Conservation (phyloP, 495 filamentous ascomycete genomes). For the Schizothecium vesticola region DNA sequence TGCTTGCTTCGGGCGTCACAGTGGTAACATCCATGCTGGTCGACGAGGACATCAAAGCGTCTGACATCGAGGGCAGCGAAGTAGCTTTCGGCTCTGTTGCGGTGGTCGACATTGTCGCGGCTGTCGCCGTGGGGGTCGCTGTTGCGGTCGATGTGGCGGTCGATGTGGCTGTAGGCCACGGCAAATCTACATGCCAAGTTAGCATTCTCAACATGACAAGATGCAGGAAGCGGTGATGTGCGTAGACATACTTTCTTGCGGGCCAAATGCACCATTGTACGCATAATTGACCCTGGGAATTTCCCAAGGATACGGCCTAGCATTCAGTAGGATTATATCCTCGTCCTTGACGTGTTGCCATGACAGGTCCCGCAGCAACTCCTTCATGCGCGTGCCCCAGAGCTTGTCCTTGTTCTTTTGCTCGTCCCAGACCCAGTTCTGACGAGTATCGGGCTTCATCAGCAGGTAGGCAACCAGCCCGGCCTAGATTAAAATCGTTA, state of each 20-base stretch:
- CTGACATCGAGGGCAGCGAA: too few species aligned
- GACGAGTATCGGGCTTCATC: not conserved
- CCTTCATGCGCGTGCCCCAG: not conserved
- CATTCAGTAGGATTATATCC: fast-evolving
- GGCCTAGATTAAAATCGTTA: not conserved
- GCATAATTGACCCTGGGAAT: not conserved
- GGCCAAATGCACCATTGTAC: not conserved
- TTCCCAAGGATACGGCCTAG: not conserved
- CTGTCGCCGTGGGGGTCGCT: too few species aligned
- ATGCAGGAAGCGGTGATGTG: not conserved
- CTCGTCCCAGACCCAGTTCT: not conserved
- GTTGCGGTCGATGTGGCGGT: not conserved
- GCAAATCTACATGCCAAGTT: not conserved
- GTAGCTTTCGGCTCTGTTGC: too few species aligned
- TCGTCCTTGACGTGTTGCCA: not conserved
- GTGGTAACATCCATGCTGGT: too few species aligned
- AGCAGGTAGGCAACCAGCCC: not conserved
- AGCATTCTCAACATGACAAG: not conserved
- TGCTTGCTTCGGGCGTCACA: too few species aligned
- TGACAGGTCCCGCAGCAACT: not conserved
- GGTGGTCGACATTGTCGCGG: too few species aligned
- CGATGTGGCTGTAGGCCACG: not conserved
- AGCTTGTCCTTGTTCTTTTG: not conserved
- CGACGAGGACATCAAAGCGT: too few species aligned
- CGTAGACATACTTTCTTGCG: not conserved